Percentiles rank a stretch among this genome's conserved stretches.
Conservation (phyloP, 2,329 filamentous ascomycete genomes). For the Pseudocercospora fuligena region DNA sequence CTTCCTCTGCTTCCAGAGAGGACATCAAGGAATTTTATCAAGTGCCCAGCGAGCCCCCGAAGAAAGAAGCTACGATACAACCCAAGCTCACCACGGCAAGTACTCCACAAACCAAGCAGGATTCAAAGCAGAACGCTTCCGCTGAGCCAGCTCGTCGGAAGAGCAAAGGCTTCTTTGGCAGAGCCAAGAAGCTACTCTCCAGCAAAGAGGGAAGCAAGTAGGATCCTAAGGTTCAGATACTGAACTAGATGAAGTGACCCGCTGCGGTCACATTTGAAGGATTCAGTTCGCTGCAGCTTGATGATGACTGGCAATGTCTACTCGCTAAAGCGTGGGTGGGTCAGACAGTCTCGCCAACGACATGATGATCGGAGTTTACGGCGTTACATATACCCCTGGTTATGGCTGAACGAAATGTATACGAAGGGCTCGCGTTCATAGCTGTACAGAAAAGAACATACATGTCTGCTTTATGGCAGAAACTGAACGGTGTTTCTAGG, state of each 20-base stretch:
- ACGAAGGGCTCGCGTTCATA: neutral
- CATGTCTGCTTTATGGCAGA: neutral
- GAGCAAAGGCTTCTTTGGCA: conserved; percentile 1
- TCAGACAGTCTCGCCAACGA: neutral
- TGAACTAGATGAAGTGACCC: neutral
- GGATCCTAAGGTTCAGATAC: neutral
- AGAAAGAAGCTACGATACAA: neutral
- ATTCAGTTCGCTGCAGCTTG: neutral
- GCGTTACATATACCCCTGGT: conserved; percentile 6
- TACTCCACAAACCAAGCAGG: neutral
- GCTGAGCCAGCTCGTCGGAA: conserved; percentile 2
- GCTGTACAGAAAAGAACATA: conserved; percentile 6
- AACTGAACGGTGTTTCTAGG: neutral
- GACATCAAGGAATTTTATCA: neutral
- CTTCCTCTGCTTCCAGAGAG: neutral
- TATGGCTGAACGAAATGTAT: neutral
- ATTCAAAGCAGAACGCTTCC: neutral
- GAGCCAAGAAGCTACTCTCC: conserved; percentile 7
- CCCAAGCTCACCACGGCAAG: neutral
- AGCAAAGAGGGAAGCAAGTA: conserved; percentile 1
- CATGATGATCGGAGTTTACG: neutral
- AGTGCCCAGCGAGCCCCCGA: neutral
- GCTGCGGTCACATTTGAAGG: neutral
- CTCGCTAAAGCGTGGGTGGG: neutral
- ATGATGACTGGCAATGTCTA: neutral